Evolutionary conservation across 2,329 filamentous ascomycete species (phyloP).

Genomic region (Microdochium bolleyi): DNA sequence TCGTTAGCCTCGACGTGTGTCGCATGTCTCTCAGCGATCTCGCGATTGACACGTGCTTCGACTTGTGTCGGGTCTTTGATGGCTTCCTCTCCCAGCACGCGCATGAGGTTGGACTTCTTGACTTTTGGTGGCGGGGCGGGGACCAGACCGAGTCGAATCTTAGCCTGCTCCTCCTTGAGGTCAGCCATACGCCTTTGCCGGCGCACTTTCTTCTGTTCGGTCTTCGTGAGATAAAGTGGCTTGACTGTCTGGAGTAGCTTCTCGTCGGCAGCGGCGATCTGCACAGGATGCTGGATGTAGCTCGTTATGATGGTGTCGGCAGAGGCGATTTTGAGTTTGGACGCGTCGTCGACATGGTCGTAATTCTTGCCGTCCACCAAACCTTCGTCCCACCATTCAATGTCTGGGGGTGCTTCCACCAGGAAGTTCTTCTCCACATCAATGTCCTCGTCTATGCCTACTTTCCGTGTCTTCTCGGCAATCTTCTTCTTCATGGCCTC

Average conservation of each 20-base stretch:
- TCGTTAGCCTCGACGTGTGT: constrained; percentile 75
- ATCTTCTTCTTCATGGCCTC: constrained; percentile 95
- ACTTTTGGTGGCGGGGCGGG: constrained; percentile 91
- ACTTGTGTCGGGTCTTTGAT: constrained; percentile 97
- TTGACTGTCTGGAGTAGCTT: constrained; percentile 72
- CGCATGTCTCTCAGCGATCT: constrained; percentile 80
- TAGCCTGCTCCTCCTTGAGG: constrained; percentile 91
- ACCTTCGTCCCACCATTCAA: constrained; percentile 98
- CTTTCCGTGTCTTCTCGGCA: constrained; percentile 76
- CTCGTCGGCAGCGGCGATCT: constrained; percentile 86
- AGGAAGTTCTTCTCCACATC: constrained; percentile 86
- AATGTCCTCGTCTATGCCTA: constrained; percentile 86
- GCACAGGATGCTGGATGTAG: constrained; percentile 88
- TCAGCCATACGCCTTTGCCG: constrained; percentile 87
- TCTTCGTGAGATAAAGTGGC: constrained; percentile 83
- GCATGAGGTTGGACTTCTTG: constrained; percentile 96
- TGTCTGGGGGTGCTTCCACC: constrained; percentile 72
- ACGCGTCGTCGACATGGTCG: constrained; percentile 55
- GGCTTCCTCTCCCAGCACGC: constrained; percentile 80
- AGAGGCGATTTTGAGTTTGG: constrained; percentile 63
- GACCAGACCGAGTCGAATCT: constrained; percentile 84
- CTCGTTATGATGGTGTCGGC: constrained; percentile 82
- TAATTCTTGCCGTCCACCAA: constrained; percentile 71
- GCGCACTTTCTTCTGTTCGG: constrained; percentile 86
- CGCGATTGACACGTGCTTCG: constrained; percentile 84